These are phyloP conservation scores for Lactarius trivialis DNA, from an alignment of 768 basidiomycete genomes.

Conservation along the genomic window DNA sequence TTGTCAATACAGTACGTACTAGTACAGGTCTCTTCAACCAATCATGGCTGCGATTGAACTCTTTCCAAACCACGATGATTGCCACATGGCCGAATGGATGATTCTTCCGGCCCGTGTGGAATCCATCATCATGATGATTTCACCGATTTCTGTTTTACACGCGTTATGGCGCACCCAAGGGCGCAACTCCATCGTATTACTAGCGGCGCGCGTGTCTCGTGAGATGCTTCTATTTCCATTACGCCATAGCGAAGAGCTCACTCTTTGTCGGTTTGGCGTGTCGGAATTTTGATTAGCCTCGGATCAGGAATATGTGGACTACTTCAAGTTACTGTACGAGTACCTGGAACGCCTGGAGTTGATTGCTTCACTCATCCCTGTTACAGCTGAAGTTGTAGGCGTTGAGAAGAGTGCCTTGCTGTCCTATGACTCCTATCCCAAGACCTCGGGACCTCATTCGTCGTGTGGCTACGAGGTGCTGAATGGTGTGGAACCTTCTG, in stretches of 20 bases:
- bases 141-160: neutral
- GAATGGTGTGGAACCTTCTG: neutral
- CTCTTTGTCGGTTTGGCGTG: neutral
- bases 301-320: neutral
- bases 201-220: neutral
- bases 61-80: neutral
- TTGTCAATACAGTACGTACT: too few relatives aligned
- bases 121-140: too few relatives aligned
- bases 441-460: neutral
- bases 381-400: neutral
- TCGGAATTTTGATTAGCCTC: neutral
- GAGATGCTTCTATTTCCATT: neutral
- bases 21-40: neutral
- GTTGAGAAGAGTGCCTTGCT: neutral
- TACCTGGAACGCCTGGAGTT: neutral
- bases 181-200: neutral
- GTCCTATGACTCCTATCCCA: neutral
- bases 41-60: neutral
- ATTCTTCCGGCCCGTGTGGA: neutral
- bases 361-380: neutral
- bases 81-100: neutral
- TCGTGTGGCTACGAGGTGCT: neutral
- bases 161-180: neutral
- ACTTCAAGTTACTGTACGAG: neutral
- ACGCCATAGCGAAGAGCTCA: neutral